Conservation (phyloP, 805 yeast genomes). For the Saccharomycopsis javanensis region DNA sequence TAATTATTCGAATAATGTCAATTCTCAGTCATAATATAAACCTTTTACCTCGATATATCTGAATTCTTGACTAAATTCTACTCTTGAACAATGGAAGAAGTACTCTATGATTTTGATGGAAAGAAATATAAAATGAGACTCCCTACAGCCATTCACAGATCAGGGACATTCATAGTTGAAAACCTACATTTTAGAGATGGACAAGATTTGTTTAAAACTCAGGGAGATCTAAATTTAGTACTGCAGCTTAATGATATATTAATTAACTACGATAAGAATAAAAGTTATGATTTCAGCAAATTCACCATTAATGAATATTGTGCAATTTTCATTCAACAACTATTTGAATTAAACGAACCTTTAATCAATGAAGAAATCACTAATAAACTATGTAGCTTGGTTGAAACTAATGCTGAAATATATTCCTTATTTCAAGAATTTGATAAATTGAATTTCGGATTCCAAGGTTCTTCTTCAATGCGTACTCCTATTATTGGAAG, state of each 20-base stretch:
- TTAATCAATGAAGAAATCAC: conserved; percentile 5
- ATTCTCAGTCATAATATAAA: too few species aligned
- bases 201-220: neutral
- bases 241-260: neutral
- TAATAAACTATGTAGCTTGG: conserved; percentile 5
- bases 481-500: neutral
- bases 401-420: conserved; percentile 1
- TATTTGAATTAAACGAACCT: conserved; percentile 9
- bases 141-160: conserved; percentile 1
- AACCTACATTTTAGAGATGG: neutral
- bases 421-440: neutral
- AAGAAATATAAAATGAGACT: neutral
- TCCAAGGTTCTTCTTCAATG: neutral
- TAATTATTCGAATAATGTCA: too few species aligned
- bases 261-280: neutral
- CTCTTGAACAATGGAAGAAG: neutral
- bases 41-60: too few species aligned
- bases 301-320: conserved; percentile 9
- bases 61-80: too few species aligned
- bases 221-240: conserved; percentile 1
- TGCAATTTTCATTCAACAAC: conserved; percentile 5
- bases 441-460: neutral
- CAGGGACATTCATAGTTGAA: conserved; percentile 1
- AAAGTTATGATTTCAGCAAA: neutral
- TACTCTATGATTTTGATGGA: neutral